A percentile compares a stretch with the other conserved stretches of the same genome.
Conservation (phyloP, 495 filamentous ascomycete species). For the Pyrenula aspistea region DNA sequence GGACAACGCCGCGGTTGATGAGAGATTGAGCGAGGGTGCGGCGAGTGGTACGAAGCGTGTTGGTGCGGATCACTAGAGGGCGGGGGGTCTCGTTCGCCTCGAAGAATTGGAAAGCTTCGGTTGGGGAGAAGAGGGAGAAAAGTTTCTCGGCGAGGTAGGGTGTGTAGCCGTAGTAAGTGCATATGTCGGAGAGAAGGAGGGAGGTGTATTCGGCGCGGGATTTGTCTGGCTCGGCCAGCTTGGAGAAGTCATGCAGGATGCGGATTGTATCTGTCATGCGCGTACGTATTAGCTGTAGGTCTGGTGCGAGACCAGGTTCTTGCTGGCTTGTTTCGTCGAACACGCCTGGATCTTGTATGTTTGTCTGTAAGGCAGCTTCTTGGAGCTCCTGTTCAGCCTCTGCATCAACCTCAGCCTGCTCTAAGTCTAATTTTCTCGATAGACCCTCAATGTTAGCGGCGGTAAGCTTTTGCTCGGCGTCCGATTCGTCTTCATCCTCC, state of each 20-base stretch:
- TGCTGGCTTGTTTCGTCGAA: conserved; percentile 45
- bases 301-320: conserved; percentile 55
- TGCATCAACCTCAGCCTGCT: conserved; percentile 60
- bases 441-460: conserved; percentile 94
- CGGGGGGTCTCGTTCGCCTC: conserved; percentile 92
- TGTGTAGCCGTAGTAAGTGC: conserved; percentile 86
- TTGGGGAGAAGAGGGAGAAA: conserved; percentile 78
- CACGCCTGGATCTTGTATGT: conserved; percentile 73
- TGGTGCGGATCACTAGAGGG: conserved; percentile 82
- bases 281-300: conserved; percentile 78
- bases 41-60: conserved; percentile 86
- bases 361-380: conserved; percentile 85
- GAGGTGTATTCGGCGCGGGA: conserved; percentile 78
- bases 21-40: conserved; percentile 85
- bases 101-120: conserved; percentile 96
- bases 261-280: conserved; percentile 90
- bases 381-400: conserved; percentile 55
- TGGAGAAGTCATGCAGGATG: conserved; percentile 76
- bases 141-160: conserved; percentile 77
- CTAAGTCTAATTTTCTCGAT: conserved; percentile 65
- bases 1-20: conserved; percentile 92
- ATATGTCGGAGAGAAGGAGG: conserved; percentile 82
- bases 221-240: conserved; percentile 60
- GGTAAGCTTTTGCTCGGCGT: conserved; percentile 81
- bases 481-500: conserved; percentile 83